These are phyloP conservation scores for Triticum turgidum DNA, from an alignment of 176 grass and related monocot genomes.

Conservation along the genomic window DNA sequence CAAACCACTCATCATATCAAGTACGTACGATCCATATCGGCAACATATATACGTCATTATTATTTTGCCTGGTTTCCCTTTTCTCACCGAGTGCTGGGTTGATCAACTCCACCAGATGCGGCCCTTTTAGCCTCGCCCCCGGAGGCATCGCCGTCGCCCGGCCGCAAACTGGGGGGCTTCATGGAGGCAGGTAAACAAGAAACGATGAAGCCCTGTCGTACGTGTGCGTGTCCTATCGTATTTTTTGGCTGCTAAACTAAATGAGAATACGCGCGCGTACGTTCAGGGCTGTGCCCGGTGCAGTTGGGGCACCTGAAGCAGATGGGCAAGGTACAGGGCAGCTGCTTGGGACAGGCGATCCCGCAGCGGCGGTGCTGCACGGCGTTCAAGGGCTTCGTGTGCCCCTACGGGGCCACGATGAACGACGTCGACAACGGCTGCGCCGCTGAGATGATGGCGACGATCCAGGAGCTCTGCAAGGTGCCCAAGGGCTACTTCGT, in stretches of 20 bases:
- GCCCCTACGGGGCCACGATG: neutral
- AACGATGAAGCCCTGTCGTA: no score
- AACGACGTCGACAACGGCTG: neutral
- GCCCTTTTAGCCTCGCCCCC: no score
- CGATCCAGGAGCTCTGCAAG: neutral
- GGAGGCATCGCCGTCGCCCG: neutral
- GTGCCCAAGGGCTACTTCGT: neutral
- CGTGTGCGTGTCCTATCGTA: no score
- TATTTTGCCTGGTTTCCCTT: no score
- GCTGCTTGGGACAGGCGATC: neutral
- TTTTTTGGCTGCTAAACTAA: no score
- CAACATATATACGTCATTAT: no score
- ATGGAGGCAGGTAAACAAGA: neutral
- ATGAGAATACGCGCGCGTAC: no score
- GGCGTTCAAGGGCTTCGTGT: neutral
- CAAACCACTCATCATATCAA: neutral
- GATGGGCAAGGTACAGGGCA: neutral
- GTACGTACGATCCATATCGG: neutral
- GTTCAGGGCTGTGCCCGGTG: neutral
- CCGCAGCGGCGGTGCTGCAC: neutral
- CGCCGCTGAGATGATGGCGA: neutral
- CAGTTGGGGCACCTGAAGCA: neutral
- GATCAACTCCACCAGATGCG: no score
- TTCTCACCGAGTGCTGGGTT: no score
- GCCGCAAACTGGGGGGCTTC: neutral